phyloP scores from a whole-genome alignment of 495 filamentous ascomycete genomes.

The Sordaria brevicollis region DNA sequence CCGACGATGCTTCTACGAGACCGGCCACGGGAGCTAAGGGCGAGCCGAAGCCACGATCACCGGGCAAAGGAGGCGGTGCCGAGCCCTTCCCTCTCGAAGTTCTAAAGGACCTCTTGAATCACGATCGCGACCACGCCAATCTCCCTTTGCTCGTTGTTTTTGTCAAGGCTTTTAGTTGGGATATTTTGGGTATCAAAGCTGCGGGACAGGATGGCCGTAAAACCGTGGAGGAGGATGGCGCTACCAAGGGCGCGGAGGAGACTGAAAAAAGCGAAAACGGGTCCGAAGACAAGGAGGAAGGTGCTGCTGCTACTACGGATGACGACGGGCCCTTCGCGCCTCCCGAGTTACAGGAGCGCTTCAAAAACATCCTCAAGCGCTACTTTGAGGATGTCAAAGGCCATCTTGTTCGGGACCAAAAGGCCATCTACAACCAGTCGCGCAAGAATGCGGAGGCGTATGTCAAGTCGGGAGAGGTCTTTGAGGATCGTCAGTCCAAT shows the following conservation, averaged over 20 bases:
- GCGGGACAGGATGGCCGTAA: slow-evolving; percentile 65
- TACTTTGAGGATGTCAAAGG: slow-evolving; percentile 91
- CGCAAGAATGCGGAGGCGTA: slow-evolving; percentile 96
- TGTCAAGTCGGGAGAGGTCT: slow-evolving; percentile 96
- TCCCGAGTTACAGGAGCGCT: slow-evolving; percentile 72
- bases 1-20: slow-evolving; percentile 67
- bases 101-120: slow-evolving; percentile 85
- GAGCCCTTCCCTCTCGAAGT: slow-evolving; percentile 95
- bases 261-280: slow-evolving; percentile 41
- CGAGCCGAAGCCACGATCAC: slow-evolving; percentile 42
- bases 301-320: slow-evolving; percentile 32
- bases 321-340: slow-evolving; percentile 60
- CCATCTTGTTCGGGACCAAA: slow-evolving; percentile 83
- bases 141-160: slow-evolving; percentile 86
- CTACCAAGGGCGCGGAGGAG: slow-evolving; percentile 40
- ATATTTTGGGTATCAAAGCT: slow-evolving; percentile 72
- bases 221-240: slow-evolving; percentile 76
- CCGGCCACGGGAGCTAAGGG: slow-evolving; percentile 41
- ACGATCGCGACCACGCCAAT: slow-evolving; percentile 87
- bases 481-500: slow-evolving; percentile 92
- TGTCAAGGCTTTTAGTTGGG: slow-evolving; percentile 94
- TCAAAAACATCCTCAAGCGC: slow-evolving; percentile 74
- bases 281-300: slow-evolving; percentile 37
- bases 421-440: slow-evolving; percentile 68
- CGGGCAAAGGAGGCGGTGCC: slow-evolving; percentile 44